Evolutionary conservation across 2,329 filamentous ascomycete species (phyloP).

Genomic region (Stagonosporopsis vannaccii): DNA sequence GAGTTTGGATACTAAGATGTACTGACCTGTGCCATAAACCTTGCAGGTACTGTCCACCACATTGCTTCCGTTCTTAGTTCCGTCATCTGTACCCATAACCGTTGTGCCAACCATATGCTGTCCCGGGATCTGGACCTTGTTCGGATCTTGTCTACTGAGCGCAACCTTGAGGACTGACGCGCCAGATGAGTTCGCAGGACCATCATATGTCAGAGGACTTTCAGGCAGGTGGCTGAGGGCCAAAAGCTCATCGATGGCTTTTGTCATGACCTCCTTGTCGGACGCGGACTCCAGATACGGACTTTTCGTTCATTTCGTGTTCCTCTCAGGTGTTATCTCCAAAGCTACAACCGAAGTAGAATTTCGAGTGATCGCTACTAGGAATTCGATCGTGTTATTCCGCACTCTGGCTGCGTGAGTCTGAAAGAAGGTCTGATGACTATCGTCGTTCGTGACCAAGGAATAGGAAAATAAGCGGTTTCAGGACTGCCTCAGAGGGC

Average conservation of each 20-base stretch:
- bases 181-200: constrained; percentile 44
- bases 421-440: constrained; percentile 38
- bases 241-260: constrained; percentile 54
- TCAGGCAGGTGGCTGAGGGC: constrained; percentile 25
- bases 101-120: constrained; percentile 49
- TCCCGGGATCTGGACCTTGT: constrained; percentile 8
- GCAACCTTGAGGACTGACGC: constrained; percentile 47
- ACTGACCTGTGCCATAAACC: constrained; percentile 58
- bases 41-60: constrained; percentile 70
- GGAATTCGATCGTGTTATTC: constrained; percentile 25
- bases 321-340: constrained; percentile 32
- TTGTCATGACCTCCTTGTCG: constrained; percentile 44
- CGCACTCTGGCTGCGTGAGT: constrained; percentile 50
- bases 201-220: constrained; percentile 23
- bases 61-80: constrained; percentile 53
- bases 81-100: constrained; percentile 62
- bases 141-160: neutral
- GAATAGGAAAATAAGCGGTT: constrained; percentile 56
- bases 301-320: constrained; percentile 53
- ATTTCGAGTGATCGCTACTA: constrained; percentile 27
- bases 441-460: constrained; percentile 47
- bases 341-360: constrained; percentile 28
- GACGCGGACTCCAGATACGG: constrained; percentile 58
- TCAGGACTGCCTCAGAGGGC: constrained; percentile 51
- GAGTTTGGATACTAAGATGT: neutral